These are phyloP conservation scores for Colletotrichum ledebouriae DNA, from an alignment of 2,329 filamentous ascomycete genomes.

Conservation along the genomic window DNA sequence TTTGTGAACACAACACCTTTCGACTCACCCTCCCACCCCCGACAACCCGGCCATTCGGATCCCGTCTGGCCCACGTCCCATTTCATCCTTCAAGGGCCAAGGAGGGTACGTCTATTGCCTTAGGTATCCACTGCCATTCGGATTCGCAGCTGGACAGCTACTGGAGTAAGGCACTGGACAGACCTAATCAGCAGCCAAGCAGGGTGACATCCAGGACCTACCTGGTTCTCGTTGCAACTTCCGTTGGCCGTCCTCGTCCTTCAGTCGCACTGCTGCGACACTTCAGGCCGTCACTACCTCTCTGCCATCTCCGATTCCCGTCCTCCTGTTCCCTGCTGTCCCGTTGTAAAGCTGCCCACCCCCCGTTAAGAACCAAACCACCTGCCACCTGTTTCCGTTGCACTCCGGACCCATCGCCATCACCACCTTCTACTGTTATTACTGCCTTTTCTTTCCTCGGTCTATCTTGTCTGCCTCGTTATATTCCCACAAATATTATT, in stretches of 20 bases:
- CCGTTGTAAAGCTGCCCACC: constrained; percentile 33
- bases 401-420: too few species aligned
- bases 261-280: constrained; percentile 11
- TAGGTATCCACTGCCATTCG: constrained; percentile 1
- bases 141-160: constrained; percentile 11
- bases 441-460: constrained; percentile 8
- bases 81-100: constrained; percentile 9
- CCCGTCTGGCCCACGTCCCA: constrained; percentile 13
- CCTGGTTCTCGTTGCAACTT: too few species aligned
- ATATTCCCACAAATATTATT: constrained; percentile 10
- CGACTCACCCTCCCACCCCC: constrained; percentile 11
- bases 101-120: constrained; percentile 20
- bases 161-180: constrained; percentile 3
- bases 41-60: constrained; percentile 24
- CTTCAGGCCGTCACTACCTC: constrained; percentile 19
- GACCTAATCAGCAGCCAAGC: constrained; percentile 9
- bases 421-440: neutral
- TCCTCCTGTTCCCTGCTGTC: constrained; percentile 27
- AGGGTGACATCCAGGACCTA: constrained; percentile 2
- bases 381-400: constrained; percentile 10
- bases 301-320: constrained; percentile 38
- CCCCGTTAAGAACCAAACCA: constrained; percentile 39
- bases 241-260: neutral
- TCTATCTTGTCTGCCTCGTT: constrained; percentile 24
- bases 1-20: neutral